These are phyloP conservation scores for Cladobotryum mycophilum DNA, from an alignment of 2,329 filamentous ascomycete genomes.

Conservation along the genomic window DNA sequence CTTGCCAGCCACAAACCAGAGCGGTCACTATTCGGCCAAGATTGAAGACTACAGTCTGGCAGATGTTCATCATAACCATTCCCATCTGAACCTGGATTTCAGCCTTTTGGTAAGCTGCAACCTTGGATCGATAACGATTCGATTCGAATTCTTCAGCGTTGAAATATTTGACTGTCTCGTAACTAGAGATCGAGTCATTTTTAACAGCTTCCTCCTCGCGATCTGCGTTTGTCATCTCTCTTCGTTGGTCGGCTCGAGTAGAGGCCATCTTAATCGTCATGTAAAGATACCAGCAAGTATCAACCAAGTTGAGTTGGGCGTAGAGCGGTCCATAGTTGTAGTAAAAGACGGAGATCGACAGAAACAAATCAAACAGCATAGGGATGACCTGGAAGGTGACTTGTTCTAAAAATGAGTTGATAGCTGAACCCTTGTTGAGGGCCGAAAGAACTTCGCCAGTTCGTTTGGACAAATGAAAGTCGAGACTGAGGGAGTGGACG, in stretches of 20 bases:
- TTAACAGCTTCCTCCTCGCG: slow-evolving; percentile 96
- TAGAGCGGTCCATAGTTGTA: slow-evolving; percentile 59
- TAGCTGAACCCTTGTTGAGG: slow-evolving; percentile 89
- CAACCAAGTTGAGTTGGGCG: slow-evolving; percentile 79
- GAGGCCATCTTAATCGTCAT: slow-evolving; percentile 94
- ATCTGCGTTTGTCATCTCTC: slow-evolving; percentile 91
- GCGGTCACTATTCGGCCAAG: slow-evolving; percentile 65
- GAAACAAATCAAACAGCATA: slow-evolving; percentile 83
- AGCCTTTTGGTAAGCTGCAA: slow-evolving; percentile 63
- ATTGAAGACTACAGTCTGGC: slow-evolving; percentile 75
- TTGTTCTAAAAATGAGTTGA: slow-evolving; percentile 95
- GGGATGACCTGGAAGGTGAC: slow-evolving; percentile 93
- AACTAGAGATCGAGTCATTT: slow-evolving; percentile 98
- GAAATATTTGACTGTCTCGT: slow-evolving; percentile 91
- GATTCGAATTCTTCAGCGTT: slow-evolving; percentile 80
- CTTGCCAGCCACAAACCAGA: slow-evolving; percentile 71
- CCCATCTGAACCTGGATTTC: slow-evolving; percentile 73
- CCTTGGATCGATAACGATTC: slow-evolving; percentile 62
- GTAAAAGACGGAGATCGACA: slow-evolving; percentile 79
- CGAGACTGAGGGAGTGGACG: slow-evolving; percentile 87
- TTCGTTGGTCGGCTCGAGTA: slow-evolving; percentile 81
- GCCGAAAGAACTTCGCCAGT: slow-evolving; percentile 95
- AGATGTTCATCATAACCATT: slow-evolving; percentile 73
- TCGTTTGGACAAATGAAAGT: slow-evolving; percentile 94
- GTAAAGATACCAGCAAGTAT: slow-evolving; percentile 95